These are phyloP conservation scores for Solanum sejunctum DNA, from an alignment of 257 asterid genomes.

Conservation along the genomic window DNA sequence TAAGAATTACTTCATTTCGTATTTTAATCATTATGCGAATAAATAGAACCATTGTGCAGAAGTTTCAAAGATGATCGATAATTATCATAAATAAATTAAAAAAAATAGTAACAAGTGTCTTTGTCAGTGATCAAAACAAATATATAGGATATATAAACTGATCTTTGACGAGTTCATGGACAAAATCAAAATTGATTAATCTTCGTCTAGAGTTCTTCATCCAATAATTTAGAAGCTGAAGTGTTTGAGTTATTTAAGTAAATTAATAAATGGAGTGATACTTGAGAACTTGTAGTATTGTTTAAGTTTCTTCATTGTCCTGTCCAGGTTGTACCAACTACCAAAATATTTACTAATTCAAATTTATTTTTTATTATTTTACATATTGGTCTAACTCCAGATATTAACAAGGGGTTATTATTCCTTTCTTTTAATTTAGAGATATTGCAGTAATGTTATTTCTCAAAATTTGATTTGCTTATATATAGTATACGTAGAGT, in stretches of 20 bases:
- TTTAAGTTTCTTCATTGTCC: background rate
- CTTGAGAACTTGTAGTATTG: background rate
- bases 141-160: background rate
- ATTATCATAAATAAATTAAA: background rate
- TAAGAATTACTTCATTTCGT: background rate
- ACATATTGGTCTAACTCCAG: too few relatives aligned
- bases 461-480: background rate
- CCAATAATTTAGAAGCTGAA: background rate
- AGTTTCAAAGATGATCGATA: background rate
- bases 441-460: background rate
- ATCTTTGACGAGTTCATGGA: background rate
- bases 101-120: background rate
- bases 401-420: background rate
- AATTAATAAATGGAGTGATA: background rate
- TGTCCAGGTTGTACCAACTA: background rate
- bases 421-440: background rate
- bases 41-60: background rate
- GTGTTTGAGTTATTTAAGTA: background rate
- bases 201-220: background rate
- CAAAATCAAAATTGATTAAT: background rate
- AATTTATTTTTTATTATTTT: too few relatives aligned
- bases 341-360: background rate
- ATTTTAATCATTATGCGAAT: background rate
- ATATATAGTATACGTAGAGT: background rate
- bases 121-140: background rate